Percentiles rank a stretch among this genome's conserved stretches.
Evolutionary conservation across 345 rosid species (phyloP).

Genomic region (Populus deltoides): DNA sequence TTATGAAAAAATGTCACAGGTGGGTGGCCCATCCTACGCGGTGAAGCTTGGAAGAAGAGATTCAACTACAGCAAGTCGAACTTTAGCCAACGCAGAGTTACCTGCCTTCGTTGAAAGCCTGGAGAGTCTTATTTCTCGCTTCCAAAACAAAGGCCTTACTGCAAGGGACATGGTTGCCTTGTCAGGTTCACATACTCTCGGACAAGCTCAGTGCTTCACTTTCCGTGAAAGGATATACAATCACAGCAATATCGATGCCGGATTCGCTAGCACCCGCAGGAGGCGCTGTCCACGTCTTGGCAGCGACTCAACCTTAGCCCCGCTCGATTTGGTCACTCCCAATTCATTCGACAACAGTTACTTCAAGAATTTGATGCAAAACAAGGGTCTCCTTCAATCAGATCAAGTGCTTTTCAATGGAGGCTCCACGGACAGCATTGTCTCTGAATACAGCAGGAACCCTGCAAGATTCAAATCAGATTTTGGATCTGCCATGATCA

Average conservation of each 20-base stretch:
- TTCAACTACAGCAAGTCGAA: neutral
- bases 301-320: neutral
- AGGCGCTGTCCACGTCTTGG: neutral
- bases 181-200: constrained; percentile 10
- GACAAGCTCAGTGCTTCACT: constrained; percentile 3
- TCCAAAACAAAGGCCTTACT: constrained; percentile 26
- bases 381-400: neutral
- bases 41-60: neutral
- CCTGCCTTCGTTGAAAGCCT: constrained; percentile 19
- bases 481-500: too few species aligned
- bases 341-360: neutral
- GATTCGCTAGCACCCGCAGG: neutral
- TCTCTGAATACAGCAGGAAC: neutral
- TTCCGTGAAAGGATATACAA: neutral
- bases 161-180: constrained; percentile 35
- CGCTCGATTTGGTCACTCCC: neutral
- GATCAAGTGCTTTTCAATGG: neutral
- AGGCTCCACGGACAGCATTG: neutral
- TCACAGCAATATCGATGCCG: neutral
- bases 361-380: constrained; percentile 2
- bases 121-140: constrained; percentile 13
- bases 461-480: neutral
- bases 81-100: constrained; percentile 21
- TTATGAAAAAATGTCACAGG: neutral
- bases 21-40: neutral